Base-by-base conservation (phyloP, 371 early-diverging fungal species). In the Mortierella sp. region DNA sequence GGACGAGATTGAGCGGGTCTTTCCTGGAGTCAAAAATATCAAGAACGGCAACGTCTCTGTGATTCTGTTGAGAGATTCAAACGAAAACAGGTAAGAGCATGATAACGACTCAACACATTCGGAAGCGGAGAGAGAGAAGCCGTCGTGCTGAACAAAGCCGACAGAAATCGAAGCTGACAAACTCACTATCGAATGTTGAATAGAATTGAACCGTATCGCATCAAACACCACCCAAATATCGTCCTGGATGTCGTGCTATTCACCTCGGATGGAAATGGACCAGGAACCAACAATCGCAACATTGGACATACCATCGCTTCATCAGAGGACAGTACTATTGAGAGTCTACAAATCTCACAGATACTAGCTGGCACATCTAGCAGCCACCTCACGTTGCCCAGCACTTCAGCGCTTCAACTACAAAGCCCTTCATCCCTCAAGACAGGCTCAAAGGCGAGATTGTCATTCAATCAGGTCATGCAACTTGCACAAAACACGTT, bases 161-260 rank as follows among this genome's bases (percentile, higher is more conserved):
- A 27, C 48, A 39, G n/a, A 2, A 47, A n/a, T 58, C 26, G 14
- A 4, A 12, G 4, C 52, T 60, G 10, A 41, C 0, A 19, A 58
- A 23, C 38, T 43, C 9, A 27, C 9, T 26, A 39, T 8, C 24
- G 2, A 54, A 21, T 9, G 21, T 4, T 18, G 18, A 43, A n/a
- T 52, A 61, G 62, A 46, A 54, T 30, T 19, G 26, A 14, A 14
- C 62, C 62, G 23, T 27, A 31, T 34, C 30, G 54, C 38, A 62
- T 62, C 54, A 45, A 54, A 21, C 48, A 54, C 34, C 47, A 14
- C 21, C 48, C 54, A 4, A 38, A 34, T 9, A 39, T 54, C 34
- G 54, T 54, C 26, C 42, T 63, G 51, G 64, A 63, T 41, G 64
- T 56, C 42, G 56, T 63, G 28, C 49, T 63, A 43, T 50, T 47